phyloP scores from a whole-genome alignment of 106 monocot genomes.

The Allium cepa region DNA sequence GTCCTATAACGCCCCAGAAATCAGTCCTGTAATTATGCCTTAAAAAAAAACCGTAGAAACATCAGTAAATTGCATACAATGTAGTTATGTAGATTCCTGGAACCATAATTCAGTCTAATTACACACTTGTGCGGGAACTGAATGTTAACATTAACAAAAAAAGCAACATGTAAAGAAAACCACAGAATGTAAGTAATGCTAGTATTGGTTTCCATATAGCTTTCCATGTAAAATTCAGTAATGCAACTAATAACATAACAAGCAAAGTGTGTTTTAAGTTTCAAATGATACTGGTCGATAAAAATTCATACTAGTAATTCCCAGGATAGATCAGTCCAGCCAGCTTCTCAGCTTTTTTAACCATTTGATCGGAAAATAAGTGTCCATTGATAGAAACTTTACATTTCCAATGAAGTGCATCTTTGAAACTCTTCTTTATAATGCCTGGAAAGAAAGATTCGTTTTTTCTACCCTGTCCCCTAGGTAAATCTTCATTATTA shows the following conservation, averaged over 20 bases:
- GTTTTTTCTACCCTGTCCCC: constrained; percentile 24
- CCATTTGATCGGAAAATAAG: constrained; percentile 59
- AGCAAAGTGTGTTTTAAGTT: no score
- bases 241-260: no score
- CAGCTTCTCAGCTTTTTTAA: constrained; percentile 89
- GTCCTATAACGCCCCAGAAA: constrained; percentile 91
- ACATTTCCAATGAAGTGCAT: constrained; percentile 21
- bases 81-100: no score
- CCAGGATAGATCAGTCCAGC: constrained; percentile 86
- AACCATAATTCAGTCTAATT: no score
- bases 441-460: constrained; percentile 80
- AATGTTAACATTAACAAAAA: neutral
- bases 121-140: no score
- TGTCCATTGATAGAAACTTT: constrained; percentile 87
- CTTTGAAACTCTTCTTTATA: constrained; percentile 86
- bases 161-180: neutral
- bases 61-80: neutral
- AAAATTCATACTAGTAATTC: constrained; percentile 63
- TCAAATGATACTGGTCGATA: no score
- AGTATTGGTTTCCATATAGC: no score
- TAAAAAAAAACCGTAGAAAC: neutral
- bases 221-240: no score
- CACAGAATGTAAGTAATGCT: no score
- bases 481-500: constrained; percentile 42
- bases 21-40: constrained; percentile 98